Percentiles rank a stretch among this genome's conserved stretches.
Evolutionary conservation across 306 rosid species (phyloP).

Genomic region (Dalbergia cultrata): DNA sequence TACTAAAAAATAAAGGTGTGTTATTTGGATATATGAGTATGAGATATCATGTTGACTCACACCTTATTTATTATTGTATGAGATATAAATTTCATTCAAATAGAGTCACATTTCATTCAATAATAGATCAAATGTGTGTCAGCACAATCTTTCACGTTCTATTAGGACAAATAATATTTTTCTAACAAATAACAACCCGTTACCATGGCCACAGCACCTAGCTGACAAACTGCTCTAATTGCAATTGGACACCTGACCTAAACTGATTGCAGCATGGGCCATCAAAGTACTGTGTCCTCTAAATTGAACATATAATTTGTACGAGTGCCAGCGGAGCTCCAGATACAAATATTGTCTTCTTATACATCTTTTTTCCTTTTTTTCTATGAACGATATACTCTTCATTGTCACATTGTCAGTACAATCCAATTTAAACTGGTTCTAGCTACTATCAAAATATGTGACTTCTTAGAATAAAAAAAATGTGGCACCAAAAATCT

Average conservation of each 20-base stretch:
- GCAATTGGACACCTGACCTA: neutral
- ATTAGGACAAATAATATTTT: too few species aligned
- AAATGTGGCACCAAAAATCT: neutral
- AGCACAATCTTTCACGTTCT: too few species aligned
- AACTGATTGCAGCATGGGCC: slow-evolving; percentile 24
- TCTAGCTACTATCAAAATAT: neutral
- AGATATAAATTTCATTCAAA: too few species aligned
- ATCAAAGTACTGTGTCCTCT: neutral
- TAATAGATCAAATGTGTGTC: too few species aligned
- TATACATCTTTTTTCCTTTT: neutral
- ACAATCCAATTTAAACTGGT: neutral
- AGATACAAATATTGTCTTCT: neutral
- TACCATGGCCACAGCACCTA: neutral
- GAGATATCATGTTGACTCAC: too few species aligned
- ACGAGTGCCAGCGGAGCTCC: neutral
- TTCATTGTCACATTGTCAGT: neutral
- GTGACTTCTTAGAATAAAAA: neutral
- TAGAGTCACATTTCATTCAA: too few species aligned
- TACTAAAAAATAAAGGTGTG: too few species aligned
- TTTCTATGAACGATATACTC: neutral
- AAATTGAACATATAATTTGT: slow-evolving; percentile 7
- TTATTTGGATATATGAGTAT: too few species aligned
- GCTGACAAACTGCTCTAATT: neutral
- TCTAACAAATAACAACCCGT: neutral
- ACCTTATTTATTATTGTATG: too few species aligned